Conservation (phyloP, 1,284 basidiomycete species). For the Pseudozyma hubeiensis region DNA sequence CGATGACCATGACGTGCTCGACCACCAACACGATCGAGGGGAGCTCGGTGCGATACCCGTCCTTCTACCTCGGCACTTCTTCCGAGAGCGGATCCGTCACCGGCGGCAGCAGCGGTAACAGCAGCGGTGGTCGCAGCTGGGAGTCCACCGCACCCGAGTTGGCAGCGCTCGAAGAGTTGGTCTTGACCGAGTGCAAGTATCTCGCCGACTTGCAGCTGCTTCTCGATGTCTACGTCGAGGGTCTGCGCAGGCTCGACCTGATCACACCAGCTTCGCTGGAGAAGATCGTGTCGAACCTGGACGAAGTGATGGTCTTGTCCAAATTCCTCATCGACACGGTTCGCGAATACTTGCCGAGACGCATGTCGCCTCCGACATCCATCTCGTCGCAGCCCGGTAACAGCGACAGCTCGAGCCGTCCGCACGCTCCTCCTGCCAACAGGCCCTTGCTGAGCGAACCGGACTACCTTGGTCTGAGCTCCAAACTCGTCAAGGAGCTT, state of each 20-base stretch:
- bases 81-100: conserved; percentile 15
- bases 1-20: conserved; percentile 6
- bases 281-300: conserved; percentile 22
- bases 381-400: conserved; percentile 13
- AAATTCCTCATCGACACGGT: conserved; percentile 18
- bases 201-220: conserved; percentile 23
- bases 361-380: conserved; percentile 13
- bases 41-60: conserved; percentile 10
- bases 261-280: conserved; percentile 15
- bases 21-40: conserved; percentile 10
- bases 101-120: conserved; percentile 16
- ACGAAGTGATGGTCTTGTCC: conserved; percentile 27
- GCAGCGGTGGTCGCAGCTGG: conserved; percentile 16
- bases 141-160: conserved; percentile 20
- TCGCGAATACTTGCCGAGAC: conserved; percentile 4
- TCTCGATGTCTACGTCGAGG: conserved; percentile 26
- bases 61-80: conserved; percentile 16
- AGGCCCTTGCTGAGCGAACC: conserved; percentile 5
- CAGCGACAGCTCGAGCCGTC: not conserved
- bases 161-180: conserved; percentile 24
- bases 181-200: conserved; percentile 30
- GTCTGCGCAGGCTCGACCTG: conserved; percentile 16
- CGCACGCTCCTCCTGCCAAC: not conserved
- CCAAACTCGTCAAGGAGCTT: conserved; percentile 15
- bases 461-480: conserved; percentile 19